A percentile compares a stretch with the other conserved stretches of the same genome.
phyloP scores from a whole-genome alignment of 1,139 yeast genomes.

The Hyphopichia khmerensis region DNA sequence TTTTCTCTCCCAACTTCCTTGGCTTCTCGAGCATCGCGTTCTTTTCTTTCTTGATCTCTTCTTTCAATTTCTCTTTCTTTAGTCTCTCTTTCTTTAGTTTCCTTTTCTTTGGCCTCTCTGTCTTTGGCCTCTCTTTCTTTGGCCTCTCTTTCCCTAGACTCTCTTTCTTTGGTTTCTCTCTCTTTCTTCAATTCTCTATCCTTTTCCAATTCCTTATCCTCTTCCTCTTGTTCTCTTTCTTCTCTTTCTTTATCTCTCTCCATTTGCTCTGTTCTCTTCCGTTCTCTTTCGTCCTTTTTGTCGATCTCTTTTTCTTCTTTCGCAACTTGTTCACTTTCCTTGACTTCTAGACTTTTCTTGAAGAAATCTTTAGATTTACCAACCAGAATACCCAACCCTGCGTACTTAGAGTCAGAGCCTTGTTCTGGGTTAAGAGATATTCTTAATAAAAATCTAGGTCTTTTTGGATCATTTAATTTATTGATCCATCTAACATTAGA shows the following conservation, averaged over 20 bases:
- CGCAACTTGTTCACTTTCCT: no score
- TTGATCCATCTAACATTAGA: conserved; percentile 32
- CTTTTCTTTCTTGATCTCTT: conserved; percentile 5
- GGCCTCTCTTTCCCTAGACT: conserved; percentile 3
- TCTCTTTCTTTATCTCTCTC: no score
- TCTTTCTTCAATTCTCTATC: background rate
- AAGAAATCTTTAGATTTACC: conserved; percentile 5
- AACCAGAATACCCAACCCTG: conserved; percentile 23
- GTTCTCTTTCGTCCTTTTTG: no score
- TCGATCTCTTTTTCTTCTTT: no score
- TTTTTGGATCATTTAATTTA: conserved; percentile 21
- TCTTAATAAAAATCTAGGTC: conserved; percentile 32
- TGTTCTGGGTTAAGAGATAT: conserved; percentile 19
- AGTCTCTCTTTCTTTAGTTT: conserved; percentile 2
- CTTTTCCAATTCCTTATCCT: conserved; percentile 3
- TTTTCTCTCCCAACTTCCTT: conserved; percentile 3
- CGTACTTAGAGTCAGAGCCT: background rate
- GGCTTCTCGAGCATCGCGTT: background rate
- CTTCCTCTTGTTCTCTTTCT: background rate
- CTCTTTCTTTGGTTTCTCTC: conserved; percentile 1
- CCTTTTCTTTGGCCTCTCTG: conserved; percentile 1
- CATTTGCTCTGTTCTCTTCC: no score
- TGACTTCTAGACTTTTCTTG: no score
- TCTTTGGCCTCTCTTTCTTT: conserved; percentile 1
- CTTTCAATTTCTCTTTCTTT: conserved; percentile 1